These are phyloP conservation scores for Darksidea phi DNA, from an alignment of 495 filamentous ascomycete species.

Conservation along the genomic window DNA sequence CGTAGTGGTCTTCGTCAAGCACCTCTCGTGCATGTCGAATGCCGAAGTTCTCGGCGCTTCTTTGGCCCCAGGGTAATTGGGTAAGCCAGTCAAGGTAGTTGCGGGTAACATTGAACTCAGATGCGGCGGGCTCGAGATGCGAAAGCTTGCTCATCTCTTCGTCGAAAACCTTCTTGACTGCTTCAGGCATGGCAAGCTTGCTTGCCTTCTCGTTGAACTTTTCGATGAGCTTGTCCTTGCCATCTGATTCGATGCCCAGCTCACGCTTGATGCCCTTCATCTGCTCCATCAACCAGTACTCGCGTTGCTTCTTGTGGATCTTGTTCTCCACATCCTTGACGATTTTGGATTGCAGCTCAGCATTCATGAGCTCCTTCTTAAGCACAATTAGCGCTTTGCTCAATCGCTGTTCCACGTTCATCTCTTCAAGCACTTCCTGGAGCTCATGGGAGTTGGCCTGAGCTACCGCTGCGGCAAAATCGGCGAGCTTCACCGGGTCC, in stretches of 20 bases:
- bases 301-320: conserved; percentile 95
- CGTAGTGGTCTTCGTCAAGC: conserved; percentile 95
- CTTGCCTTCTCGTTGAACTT: conserved; percentile 87
- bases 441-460: conserved; percentile 86
- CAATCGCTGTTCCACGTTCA: conserved; percentile 86
- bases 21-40: conserved; percentile 87
- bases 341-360: conserved; percentile 94
- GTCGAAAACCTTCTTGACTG: conserved; percentile 94
- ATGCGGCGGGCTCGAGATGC: conserved; percentile 90
- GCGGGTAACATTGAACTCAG: conserved; percentile 98
- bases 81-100: conserved; percentile 99
- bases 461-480: conserved; percentile 95
- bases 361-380: conserved; percentile 98
- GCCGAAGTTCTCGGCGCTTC: conserved; percentile 94
- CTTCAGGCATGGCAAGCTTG: conserved; percentile 95
- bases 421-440: conserved; percentile 85
- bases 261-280: conserved; percentile 99
- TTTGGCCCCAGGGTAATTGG: conserved; percentile 95
- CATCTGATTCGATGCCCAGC: conserved; percentile 93
- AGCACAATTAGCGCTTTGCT: conserved; percentile 85
- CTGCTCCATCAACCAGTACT: conserved; percentile 99
- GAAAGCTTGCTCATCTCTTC: conserved; percentile 95
- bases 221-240: conserved; percentile 96
- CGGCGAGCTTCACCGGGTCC: conserved; percentile 90
- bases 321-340: conserved; percentile 96